Evolutionary conservation across 179 eudicot species (phyloP), one percentile per base, ranked within the genome.

Genomic region (Spergularia azorica): DNA sequence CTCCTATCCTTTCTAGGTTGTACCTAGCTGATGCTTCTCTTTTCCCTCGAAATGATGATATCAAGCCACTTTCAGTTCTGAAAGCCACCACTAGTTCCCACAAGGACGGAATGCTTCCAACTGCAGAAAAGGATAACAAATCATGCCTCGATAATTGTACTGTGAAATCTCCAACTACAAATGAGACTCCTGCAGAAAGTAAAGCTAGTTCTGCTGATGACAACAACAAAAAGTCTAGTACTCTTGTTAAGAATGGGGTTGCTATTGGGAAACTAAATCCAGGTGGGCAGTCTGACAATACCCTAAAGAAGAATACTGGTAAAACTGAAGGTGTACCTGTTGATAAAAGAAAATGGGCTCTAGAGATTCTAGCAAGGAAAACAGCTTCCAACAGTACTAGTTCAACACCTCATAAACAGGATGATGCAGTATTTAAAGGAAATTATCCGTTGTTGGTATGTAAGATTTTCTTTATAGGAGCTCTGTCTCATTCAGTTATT

Each of bases 321-420:
- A 84, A 84, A 82, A 67, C 89, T 76, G 83, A 79, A 74, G 87
- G 79, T 17, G 76, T 77, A n/a, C 87, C 72, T 55, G 75, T 72
- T 69, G 97, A 95, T 83, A 95, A 86, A 81, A 95, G 88, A 83
- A 90, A 93, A 85, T 95, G 97, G 98, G 98, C 98, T 46, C 81
- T 89, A 50, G 92, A 93, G 82, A 77, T 95, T 85, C 92, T 95
- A 86, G 97, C 97, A 21, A 90, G 98, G 76, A 95, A 89, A 82
- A 79, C 86, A 15, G 89, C 91, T 71, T 84, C 79, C 41, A 56
- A 74, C 38, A 79, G 84, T 77, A 77, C 84, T 48, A 84, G 74
- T 70, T 76, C 82, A 6, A 58, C 52, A 41, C 75, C 84, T 60
- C 85, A 84, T 69, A 89, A 85, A 74, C 92, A 87, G 80, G 91